Evolutionary conservation across 176 grass and related monocot genomes (phyloP), one percentile per base, ranked within the genome.

Genomic region (Bromus sterilis): DNA sequence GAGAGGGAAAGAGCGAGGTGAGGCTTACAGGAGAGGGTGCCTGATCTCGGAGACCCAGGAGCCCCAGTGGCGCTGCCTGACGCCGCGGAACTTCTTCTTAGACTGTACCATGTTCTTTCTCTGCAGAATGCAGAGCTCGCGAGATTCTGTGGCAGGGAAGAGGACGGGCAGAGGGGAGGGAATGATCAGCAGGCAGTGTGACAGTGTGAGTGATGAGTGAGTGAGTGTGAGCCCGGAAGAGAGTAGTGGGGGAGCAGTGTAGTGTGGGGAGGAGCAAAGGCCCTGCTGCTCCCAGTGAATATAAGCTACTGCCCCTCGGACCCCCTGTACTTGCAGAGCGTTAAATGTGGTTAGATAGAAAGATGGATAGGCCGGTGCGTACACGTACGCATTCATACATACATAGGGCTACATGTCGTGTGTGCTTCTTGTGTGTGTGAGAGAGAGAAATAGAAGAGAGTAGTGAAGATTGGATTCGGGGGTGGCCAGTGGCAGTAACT

Each of bases 11-110:
- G 11, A 35, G 36, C 14, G 23, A 64, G n/a, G 13, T 13, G 23
- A 74, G 48, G 36, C 93, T 95, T 96, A 99, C 97, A 99, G 91
- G 48, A 99, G 87, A 75, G 97, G 97, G 80, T 99, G 97, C 70
- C 97, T 87, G 72, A 99, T 99, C 91, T 99, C 97, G 64, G 97
- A 99, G 83, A 99, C 97, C 97, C 97, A 99, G 21, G 97, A 99
- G 78, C 97, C 97, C 97, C 97, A 99, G 89, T 99, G 93, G 85
- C 97, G 97, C 86, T 99, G 97, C 87, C 97, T 90, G 82, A 99
- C 97, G 64, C 97, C 97, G 77, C 97, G 89, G 29, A 99, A 99
- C 89, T 99, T 99, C 93, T 95, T 99, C 39, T 92, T 94, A 15
- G 93, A 92, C 66, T 92, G 97, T 84, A 91, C 91, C 97, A 96